Base-by-base conservation (phyloP, 768 basidiomycete species). In the Neoboletus brunneissimus region DNA sequence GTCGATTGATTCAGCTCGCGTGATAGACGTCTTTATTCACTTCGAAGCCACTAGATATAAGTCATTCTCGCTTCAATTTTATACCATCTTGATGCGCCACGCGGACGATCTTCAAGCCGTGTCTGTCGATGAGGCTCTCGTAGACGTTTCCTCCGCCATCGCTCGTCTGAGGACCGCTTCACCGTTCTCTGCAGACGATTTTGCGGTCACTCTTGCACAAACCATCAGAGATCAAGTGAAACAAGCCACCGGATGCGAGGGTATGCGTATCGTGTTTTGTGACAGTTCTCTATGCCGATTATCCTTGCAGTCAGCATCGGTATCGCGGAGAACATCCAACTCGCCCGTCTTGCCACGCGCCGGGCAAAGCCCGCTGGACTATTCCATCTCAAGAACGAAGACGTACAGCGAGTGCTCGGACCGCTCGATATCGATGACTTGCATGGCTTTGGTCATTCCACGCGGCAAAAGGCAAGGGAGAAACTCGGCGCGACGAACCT, bases 41-140 rank as follows among this genome's bases (percentile, higher is more conserved):
- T 32, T 29, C 15, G 46, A 57, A 20, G 13, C 7, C 10, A n/a
- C 18, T 64, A 94, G 91, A 65, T 96, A 94, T 74, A 94, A 90
- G 66, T 76, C 88, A 53, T 77, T 87, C 52, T 94, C 96, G 0
- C 72, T 94, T 49, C 80, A 87, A 37, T 98, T 98, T 70, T 98
- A 99, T 72, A 93, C 90, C 5, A 89, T 97, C 52, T 79, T 98
- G 32, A 91, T 98, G 86, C 76, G 81, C 0, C 85, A 89, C 65
- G 91, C 93, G 23, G 92, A 97, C 64, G 92, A 94, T 62, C 77
- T 98, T 3, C 88, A 98, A 73, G 94, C 95, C 2, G 95, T 98
- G 16, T 96, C 94, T 2, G 91, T 98, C 6, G 97, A 99, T 58
- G 97, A 99, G 69, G 96, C 94, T 0, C 79, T 98, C 23, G 85